phyloP scores from a whole-genome alignment of 1,139 yeast species.

The Yamadazyma triangularis region DNA sequence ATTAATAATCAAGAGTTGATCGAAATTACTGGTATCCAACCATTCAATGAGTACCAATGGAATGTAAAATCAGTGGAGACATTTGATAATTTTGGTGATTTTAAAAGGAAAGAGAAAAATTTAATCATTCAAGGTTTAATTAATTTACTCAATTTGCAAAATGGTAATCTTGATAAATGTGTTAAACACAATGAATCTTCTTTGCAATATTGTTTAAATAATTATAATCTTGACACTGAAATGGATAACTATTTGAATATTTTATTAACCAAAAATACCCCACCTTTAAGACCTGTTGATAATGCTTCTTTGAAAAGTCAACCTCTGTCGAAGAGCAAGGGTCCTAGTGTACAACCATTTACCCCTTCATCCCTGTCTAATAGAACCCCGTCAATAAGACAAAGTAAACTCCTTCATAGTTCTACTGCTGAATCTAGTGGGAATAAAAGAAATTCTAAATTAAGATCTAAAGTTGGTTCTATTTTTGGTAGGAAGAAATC shows the following conservation, averaged over 20 bases:
- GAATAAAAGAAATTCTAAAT: constrained; percentile 31
- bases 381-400: constrained; percentile 7
- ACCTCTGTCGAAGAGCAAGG: not conserved
- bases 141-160: constrained; percentile 61
- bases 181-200: constrained; percentile 59
- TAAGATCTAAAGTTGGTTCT: constrained; percentile 81
- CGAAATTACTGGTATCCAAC: constrained; percentile 24
- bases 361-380: constrained; percentile 3
- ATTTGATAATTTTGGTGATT: constrained; percentile 70
- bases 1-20: constrained; percentile 39
- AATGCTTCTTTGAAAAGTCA: not conserved
- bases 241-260: constrained; percentile 36
- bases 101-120: constrained; percentile 64
- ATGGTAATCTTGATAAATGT: constrained; percentile 42
- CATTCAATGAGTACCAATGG: constrained; percentile 53
- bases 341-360: constrained; percentile 4
- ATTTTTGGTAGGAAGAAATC: constrained; percentile 67
- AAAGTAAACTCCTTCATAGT: constrained; percentile 8
- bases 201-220: constrained; percentile 56
- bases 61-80: constrained; percentile 73
- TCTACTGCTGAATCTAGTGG: not conserved
- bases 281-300: constrained; percentile 4
- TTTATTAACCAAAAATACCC: constrained; percentile 22
- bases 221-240: constrained; percentile 35
- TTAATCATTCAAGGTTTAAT: constrained; percentile 66